These are phyloP conservation scores for Passalora sequoiae DNA, from an alignment of 2,329 filamentous ascomycete species.

Conservation along the genomic window DNA sequence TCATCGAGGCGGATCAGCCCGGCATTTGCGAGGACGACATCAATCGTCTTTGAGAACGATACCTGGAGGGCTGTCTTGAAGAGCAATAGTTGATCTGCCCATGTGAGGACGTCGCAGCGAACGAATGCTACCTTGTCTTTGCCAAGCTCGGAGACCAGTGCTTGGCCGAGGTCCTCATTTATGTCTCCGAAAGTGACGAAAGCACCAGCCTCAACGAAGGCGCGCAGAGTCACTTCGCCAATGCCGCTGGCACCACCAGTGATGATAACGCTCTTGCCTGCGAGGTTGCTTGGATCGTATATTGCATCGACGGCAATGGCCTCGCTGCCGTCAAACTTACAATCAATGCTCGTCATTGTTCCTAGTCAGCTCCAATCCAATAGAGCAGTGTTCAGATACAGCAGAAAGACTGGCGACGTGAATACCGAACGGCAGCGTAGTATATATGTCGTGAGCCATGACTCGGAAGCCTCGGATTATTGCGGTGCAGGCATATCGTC, in stretches of 20 bases:
- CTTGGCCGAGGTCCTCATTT: slow-evolving; percentile 25
- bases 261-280: slow-evolving; percentile 45
- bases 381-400: too few species aligned
- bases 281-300: slow-evolving; percentile 36
- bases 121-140: slow-evolving; percentile 28
- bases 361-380: too few species aligned
- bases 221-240: slow-evolving; percentile 32
- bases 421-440: too few species aligned
- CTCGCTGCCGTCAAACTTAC: slow-evolving; percentile 4
- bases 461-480: too few species aligned
- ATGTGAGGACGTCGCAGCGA: slow-evolving; percentile 28
- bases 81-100: slow-evolving; percentile 30
- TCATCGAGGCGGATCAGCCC: slow-evolving; percentile 24
- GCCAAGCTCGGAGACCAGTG: slow-evolving; percentile 32
- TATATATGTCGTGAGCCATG: too few species aligned
- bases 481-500: too few species aligned
- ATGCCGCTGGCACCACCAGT: slow-evolving; percentile 45
- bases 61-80: slow-evolving; percentile 27
- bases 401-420: too few species aligned
- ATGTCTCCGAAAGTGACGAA: slow-evolving; percentile 36
- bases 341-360: too few species aligned
- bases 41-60: slow-evolving; percentile 23
- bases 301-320: slow-evolving; percentile 33
- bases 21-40: slow-evolving; percentile 31
- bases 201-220: slow-evolving; percentile 31